Percentiles rank a stretch among this genome's conserved stretches.
Conservation (phyloP, 768 basidiomycete genomes). For the Russula sp. region DNA sequence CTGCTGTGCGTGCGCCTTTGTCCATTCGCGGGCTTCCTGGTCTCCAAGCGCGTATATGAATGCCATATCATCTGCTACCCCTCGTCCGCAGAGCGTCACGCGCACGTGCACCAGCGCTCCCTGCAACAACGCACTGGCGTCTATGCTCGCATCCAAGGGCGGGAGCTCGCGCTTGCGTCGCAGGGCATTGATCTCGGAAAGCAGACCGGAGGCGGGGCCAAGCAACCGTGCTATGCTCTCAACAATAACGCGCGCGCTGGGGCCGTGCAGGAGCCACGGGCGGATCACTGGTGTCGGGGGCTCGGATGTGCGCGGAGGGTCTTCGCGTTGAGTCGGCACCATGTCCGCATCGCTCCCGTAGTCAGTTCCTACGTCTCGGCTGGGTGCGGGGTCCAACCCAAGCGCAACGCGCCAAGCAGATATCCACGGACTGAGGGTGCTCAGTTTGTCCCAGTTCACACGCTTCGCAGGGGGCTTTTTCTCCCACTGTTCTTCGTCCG, state of each 20-base stretch:
- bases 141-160: constrained; percentile 32
- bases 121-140: constrained; percentile 44
- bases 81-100: constrained; percentile 56
- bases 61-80: constrained; percentile 70
- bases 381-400: constrained; percentile 34
- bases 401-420: constrained; percentile 73
- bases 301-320: constrained; percentile 7
- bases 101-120: constrained; percentile 65
- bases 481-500: constrained; percentile 62
- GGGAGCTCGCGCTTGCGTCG: constrained; percentile 50
- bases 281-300: constrained; percentile 26
- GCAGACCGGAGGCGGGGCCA: constrained; percentile 40
- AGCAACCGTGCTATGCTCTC: constrained; percentile 35
- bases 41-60: constrained; percentile 61
- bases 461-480: constrained; percentile 86
- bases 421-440: constrained; percentile 64
- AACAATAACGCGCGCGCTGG: constrained; percentile 43
- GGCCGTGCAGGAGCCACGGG: constrained; percentile 70
- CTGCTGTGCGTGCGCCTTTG: constrained; percentile 31
- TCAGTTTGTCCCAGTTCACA: constrained; percentile 59
- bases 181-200: constrained; percentile 51
- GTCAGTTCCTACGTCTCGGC: constrained; percentile 3
- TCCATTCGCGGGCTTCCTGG: constrained; percentile 46
- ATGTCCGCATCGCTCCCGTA: constrained; percentile 31
- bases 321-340: constrained; percentile 55